These are phyloP conservation scores for Brettanomyces custersianus DNA, from an alignment of 805 yeast genomes.

Conservation along the genomic window DNA sequence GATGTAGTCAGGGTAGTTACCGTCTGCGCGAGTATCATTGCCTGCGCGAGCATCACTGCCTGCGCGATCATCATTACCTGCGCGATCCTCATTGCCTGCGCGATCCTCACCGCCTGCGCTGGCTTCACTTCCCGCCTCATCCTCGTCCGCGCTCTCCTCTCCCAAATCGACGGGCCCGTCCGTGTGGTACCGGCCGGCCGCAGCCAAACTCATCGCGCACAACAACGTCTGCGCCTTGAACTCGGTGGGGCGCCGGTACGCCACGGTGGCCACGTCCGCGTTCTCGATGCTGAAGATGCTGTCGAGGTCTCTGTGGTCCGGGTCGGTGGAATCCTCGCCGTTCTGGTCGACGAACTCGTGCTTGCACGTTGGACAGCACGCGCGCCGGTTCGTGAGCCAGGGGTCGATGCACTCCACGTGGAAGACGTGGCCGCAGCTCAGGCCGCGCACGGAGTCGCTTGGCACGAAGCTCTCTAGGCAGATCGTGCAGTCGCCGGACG, in stretches of 20 bases:
- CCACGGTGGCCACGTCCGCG: not conserved
- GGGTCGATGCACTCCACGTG: slow-evolving; percentile 75
- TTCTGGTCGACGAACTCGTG: slow-evolving; percentile 32
- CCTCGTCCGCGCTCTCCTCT: not conserved
- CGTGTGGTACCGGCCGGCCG: slow-evolving; percentile 5
- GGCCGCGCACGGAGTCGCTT: slow-evolving; percentile 58
- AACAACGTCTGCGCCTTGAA: slow-evolving; percentile 9
- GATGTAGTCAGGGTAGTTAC: too few relatives aligned
- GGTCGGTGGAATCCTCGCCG: slow-evolving; percentile 6
- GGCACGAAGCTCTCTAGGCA: slow-evolving; percentile 61
- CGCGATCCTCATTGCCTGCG: not conserved
- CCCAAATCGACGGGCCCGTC: slow-evolving; percentile 4
- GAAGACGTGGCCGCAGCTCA: slow-evolving; percentile 77
- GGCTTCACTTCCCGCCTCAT: not conserved
- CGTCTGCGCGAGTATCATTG: too few relatives aligned
- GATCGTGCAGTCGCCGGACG: slow-evolving; percentile 70
- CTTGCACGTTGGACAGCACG: slow-evolving; percentile 81
- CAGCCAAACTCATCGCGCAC: slow-evolving; percentile 8
- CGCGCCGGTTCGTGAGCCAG: slow-evolving; percentile 67
- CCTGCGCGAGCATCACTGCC: not conserved
- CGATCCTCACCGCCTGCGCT: not conserved
- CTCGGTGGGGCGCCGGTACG: slow-evolving; percentile 3
- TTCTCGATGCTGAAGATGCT: slow-evolving; percentile 7
- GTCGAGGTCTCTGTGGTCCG: slow-evolving; percentile 19
- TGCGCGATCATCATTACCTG: not conserved